Percentiles rank a stretch among this genome's conserved stretches.
Conservation (phyloP, 2,329 filamentous ascomycete species). For the Microcera coccophila region DNA sequence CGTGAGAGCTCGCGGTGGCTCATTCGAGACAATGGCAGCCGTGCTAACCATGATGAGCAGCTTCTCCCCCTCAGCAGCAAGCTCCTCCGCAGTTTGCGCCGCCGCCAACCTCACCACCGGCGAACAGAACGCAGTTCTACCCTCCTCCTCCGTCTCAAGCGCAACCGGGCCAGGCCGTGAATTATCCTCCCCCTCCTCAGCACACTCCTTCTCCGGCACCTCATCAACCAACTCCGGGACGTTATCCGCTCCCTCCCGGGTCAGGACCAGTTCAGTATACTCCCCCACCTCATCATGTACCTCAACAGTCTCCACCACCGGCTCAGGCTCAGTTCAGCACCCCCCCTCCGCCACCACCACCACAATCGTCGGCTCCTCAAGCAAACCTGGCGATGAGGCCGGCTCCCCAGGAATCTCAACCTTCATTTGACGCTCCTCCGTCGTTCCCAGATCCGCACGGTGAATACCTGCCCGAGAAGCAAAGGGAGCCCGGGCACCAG, state of each 20-base stretch:
- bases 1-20: constrained; percentile 6
- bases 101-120: constrained; percentile 46
- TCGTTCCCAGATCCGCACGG: constrained; percentile 19
- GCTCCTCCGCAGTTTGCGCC: constrained; percentile 42
- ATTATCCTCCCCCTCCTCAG: constrained; percentile 31
- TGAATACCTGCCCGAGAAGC: constrained; percentile 31
- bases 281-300: constrained; percentile 19
- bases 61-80: constrained; percentile 18
- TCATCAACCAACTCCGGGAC: constrained; percentile 1
- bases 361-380: constrained; percentile 8
- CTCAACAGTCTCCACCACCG: constrained; percentile 13
- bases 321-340: constrained; percentile 16
- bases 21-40: not conserved
- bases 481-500: constrained; percentile 21
- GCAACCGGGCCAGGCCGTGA: constrained; percentile 27
- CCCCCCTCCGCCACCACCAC: constrained; percentile 18
- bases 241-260: constrained; percentile 12
- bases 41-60: not conserved
- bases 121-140: constrained; percentile 44
- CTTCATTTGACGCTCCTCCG: constrained; percentile 27
- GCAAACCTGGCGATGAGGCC: constrained; percentile 22
- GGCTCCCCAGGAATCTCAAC: constrained; percentile 21
- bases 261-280: constrained; percentile 17
- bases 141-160: constrained; percentile 40
- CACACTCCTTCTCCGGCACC: constrained; percentile 31